These are phyloP conservation scores for Daldinia concentrica DNA, from an alignment of 495 filamentous ascomycete genomes.

Conservation along the genomic window DNA sequence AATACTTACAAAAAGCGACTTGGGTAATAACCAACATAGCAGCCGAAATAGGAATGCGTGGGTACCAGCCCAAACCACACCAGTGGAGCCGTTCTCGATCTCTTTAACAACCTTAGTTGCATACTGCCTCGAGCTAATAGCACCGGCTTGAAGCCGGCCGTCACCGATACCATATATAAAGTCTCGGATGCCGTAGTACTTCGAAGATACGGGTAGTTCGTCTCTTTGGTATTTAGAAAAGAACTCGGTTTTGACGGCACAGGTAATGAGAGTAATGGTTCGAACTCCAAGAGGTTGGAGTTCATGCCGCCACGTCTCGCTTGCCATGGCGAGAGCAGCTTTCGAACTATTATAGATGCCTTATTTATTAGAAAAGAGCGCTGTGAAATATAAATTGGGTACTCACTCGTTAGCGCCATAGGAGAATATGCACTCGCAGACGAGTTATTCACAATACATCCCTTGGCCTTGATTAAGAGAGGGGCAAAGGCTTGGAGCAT, in stretches of 20 bases:
- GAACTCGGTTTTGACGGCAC: neutral
- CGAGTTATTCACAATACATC: neutral
- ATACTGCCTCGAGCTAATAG: neutral
- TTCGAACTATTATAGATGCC: neutral
- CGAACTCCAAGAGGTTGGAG: neutral
- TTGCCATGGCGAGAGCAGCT: neutral
- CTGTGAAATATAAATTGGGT: neutral
- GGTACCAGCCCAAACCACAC: neutral
- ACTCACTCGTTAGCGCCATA: neutral
- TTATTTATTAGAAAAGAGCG: neutral
- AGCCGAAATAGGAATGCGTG: neutral
- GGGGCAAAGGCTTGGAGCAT: neutral
- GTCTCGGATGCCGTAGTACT: neutral
- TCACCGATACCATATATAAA: neutral
- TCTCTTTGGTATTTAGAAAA: neutral
- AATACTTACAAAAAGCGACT: neutral
- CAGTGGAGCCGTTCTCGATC: neutral
- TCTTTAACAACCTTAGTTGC: neutral
- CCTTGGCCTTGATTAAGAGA: neutral
- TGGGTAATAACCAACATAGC: neutral
- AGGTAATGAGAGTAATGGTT: neutral
- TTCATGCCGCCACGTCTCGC: neutral
- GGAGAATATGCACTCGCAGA: neutral
- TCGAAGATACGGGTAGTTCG: neutral
- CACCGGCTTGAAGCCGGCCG: neutral